A percentile compares a stretch with the other conserved stretches of the same genome.
Evolutionary conservation across 2,329 filamentous ascomycete genomes (phyloP).

Genomic region (Davidsoniella virescens): DNA sequence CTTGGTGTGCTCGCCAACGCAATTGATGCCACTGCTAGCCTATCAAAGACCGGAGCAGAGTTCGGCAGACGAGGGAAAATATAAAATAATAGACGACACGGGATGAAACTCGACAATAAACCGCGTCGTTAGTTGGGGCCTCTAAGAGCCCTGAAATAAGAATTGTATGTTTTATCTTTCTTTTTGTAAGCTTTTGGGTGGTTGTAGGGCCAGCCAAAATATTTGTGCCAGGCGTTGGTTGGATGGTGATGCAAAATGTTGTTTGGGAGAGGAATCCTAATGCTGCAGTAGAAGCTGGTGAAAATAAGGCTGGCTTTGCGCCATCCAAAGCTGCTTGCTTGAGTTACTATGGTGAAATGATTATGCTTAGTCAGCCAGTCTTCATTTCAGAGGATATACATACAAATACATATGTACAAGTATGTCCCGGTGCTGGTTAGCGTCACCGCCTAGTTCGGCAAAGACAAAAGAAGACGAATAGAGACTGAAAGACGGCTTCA

Average conservation of each 20-base stretch:
- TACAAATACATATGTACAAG: not conserved
- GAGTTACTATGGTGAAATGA: not conserved
- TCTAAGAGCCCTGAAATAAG: no score
- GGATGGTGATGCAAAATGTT: constrained; percentile 5
- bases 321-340: not conserved
- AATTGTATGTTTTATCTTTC: no score
- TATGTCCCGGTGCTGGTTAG: not conserved
- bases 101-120: no score
- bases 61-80: not conserved
- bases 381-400: not conserved
- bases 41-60: no score
- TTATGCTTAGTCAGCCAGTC: constrained; percentile 7
- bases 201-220: no score
- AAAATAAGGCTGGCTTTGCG: constrained; percentile 9
- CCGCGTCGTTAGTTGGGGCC: no score
- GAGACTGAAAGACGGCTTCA: no score
- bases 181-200: no score
- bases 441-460: not conserved
- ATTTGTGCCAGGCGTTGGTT: no score
- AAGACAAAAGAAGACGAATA: no score
- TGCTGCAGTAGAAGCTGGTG: constrained; percentile 2
- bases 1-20: no score
- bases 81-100: not conserved
- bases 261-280: constrained; percentile 10
- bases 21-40: no score